Evolutionary conservation across 129 eudicot species (phyloP).

Genomic region (Lonicera japonica): DNA sequence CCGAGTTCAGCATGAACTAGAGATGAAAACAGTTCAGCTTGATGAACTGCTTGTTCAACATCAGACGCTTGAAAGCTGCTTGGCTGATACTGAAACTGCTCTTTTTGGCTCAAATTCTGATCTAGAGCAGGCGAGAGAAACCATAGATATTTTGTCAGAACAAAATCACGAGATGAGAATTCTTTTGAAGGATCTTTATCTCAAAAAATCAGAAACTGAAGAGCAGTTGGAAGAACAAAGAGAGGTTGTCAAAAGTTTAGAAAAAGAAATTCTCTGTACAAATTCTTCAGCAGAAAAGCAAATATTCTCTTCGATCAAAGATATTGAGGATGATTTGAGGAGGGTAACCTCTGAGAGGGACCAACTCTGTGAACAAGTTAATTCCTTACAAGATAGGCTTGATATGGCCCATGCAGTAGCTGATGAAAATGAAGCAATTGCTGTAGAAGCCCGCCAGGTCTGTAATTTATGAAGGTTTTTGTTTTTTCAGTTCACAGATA

Average conservation of each 20-base stretch:
- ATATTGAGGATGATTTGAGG: conserved; percentile 44
- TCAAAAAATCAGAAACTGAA: conserved; percentile 57
- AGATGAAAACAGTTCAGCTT: conserved; percentile 46
- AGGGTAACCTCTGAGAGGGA: conserved; percentile 61
- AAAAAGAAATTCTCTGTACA: conserved; percentile 48
- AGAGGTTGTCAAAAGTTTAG: conserved; percentile 56
- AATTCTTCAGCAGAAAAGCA: conserved; percentile 43
- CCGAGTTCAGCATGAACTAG: conserved; percentile 44
- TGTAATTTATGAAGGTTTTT: conserved; percentile 1
- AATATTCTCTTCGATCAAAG: conserved; percentile 39
- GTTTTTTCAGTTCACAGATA: not conserved
- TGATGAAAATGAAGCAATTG: conserved; percentile 88
- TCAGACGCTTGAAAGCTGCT: conserved; percentile 41
- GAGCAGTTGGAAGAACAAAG: conserved; percentile 59
- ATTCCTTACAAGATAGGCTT: conserved; percentile 52
- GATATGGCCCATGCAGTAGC: conserved; percentile 66
- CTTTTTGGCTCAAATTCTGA: conserved; percentile 47
- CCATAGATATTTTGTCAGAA: conserved; percentile 39
- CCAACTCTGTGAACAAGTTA: conserved; percentile 45
- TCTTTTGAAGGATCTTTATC: conserved; percentile 53
- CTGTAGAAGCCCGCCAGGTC: conserved; percentile 88
- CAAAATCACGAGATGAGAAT: conserved; percentile 55
- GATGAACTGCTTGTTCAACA: conserved; percentile 35
- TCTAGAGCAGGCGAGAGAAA: conserved; percentile 46
- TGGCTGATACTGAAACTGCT: conserved; percentile 56